Evolutionary conservation across 192 early-diverging fungal species (phyloP).

Genomic region (Podila verticillata): DNA sequence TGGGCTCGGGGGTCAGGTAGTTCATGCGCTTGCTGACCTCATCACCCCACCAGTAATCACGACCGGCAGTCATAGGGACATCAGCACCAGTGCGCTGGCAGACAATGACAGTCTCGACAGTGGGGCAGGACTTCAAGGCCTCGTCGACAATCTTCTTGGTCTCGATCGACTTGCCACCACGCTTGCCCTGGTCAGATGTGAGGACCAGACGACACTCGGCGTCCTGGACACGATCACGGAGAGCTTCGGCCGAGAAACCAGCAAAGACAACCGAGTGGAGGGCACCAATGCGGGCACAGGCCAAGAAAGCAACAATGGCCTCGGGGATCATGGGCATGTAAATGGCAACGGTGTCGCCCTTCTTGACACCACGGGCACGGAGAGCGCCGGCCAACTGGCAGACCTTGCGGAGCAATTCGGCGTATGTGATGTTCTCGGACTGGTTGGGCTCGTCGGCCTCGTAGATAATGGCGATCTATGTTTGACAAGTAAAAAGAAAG

Average conservation of each 20-base stretch:
- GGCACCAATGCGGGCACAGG: conserved; percentile 92
- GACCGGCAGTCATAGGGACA: conserved; percentile 77
- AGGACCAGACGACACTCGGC: conserved; percentile 83
- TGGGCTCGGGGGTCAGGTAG: conserved; percentile 86
- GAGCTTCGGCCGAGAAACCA: conserved; percentile 92
- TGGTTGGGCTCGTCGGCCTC: conserved; percentile 91
- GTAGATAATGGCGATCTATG: conserved; percentile 83
- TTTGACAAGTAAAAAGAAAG: background rate
- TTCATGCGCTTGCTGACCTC: conserved; percentile 83
- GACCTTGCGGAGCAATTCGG: conserved; percentile 84
- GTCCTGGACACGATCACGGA: conserved; percentile 92
- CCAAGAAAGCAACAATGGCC: conserved; percentile 91
- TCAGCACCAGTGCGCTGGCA: conserved; percentile 89
- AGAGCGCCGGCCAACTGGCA: conserved; percentile 88
- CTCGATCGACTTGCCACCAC: conserved; percentile 88
- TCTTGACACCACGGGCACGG: conserved; percentile 81
- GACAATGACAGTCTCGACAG: conserved; percentile 87
- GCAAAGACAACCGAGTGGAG: conserved; percentile 97
- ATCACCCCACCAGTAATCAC: conserved; percentile 98
- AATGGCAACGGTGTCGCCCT: conserved; percentile 95
- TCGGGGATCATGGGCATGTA: conserved; percentile 99
- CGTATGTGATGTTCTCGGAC: conserved; percentile 82
- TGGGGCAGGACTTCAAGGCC: conserved; percentile 80
- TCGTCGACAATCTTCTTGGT: conserved; percentile 96
- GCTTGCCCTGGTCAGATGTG: conserved; percentile 94